Base-by-base conservation (phyloP, 2,329 filamentous ascomycete genomes). In the Lachnellula occidentalis region DNA sequence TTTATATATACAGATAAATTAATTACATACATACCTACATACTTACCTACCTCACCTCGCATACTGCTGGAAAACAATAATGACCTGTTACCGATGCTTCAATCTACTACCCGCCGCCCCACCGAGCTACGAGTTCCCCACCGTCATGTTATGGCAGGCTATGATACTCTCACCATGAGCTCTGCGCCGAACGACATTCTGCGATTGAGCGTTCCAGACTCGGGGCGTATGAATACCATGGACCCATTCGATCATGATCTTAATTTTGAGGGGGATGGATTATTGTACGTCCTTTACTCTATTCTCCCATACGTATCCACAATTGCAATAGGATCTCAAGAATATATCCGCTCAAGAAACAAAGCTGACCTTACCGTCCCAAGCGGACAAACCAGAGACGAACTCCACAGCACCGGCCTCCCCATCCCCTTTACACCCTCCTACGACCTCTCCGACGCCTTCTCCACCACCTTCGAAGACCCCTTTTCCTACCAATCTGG, bases 381-480 rank as follows among this genome's bases (percentile, higher is more conserved):
- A 11, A 56, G 56, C 34, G 43, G 46, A 34, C 56, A 53, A 11
- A 71, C 75, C 56, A 72, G 71, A 54, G 74, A 77, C 54, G 73
- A 75, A 58, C 67, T 72, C 36, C 65, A 57, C 21, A 52, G 50
- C 24, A 31, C 27, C 27, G 56, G 57, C 43, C 45, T 79, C 15
- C 70, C 73, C 5, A 65, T 79, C 39, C 77, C 80, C 3, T 85
- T 84, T 56, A 79, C 79, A 2, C 77, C 79, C 3, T 73, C 76
- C 4, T 85, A 85, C 71, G 82, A 85, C 60, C 78, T 85, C 62
- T 80, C 83, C 50, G 72, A 75, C 59, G 81, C 82, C 61, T 77
- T 80, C 48, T 78, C 76, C 39, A 81, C 79, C 6, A 84, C 81
- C 6, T 86, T 85, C 64, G 83, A 86, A 67, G 83, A 86, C 64